Base-by-base conservation (phyloP, 352 stramenopile species). In the Pythium phragmitis region DNA sequence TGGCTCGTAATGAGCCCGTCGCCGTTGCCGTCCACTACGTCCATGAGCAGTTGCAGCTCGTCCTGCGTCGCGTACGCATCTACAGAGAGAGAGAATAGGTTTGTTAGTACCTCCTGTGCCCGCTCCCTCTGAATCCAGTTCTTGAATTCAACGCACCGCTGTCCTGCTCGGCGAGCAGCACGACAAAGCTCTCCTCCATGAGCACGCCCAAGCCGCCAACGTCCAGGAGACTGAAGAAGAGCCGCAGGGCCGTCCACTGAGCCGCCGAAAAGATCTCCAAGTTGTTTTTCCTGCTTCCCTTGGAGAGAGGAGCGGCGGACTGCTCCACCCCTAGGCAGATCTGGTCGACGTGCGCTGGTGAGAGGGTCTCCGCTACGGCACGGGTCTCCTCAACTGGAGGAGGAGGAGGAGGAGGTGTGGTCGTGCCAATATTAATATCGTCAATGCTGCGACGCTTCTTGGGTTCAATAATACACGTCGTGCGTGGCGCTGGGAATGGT, bases 61-160 rank as follows among this genome's bases (percentile, higher is more conserved):
- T 94, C 85, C 65, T 92, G 78, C 1, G 85, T 92, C 43, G 85
- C 85, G 57, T 94, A 94, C 19, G 85, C 85, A 63, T 94, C 85
- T 92, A 57, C 45, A n/a, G 11, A 42, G 17, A 3, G 7, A 36
- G 8, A n/a, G 12, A 47, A 23, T 11, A 11, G 30, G 17, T 43
- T 6, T 37, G 11, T 28, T 23, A 39, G 45, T 60, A 26, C 4
- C 46, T 47, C 26, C 34, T 17, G 1, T n/a, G n/a, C n/a, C n/a
- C n/a, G n/a, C n/a, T n/a, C n/a, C n/a, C n/a, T 50, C 23, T 3
- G 36, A 13, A 41, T 23, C 49, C 14, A 36, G 33, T 37, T 21
- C 2, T 2, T 14, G 11, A 37, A 13, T 37, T 53, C 21, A 59
- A 76, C 76, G 58, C 71, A 93, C 85, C 85, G 41, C 73, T 86